A percentile compares a stretch with the other conserved stretches of the same genome.
phyloP scores from a whole-genome alignment of 208 protist genomes.

The Leishmania tropica region DNA sequence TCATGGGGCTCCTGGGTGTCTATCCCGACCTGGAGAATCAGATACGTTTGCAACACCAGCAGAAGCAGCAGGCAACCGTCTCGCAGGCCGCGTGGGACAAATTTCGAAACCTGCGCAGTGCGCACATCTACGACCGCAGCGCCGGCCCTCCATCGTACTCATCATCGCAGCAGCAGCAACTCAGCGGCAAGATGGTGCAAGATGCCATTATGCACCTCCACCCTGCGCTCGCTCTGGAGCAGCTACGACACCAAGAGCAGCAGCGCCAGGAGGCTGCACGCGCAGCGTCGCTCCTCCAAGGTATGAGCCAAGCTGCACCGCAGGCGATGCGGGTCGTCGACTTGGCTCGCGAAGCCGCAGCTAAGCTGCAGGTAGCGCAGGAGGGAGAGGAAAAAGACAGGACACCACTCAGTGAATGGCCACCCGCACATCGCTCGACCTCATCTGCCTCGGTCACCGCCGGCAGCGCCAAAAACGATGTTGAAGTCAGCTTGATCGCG shows the following conservation, averaged over 20 bases:
- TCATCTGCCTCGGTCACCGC: neutral
- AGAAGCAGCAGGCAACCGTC: neutral
- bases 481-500: constrained; percentile 8
- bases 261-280: neutral
- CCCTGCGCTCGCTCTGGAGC: constrained; percentile 39
- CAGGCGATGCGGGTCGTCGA: constrained; percentile 9
- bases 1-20: neutral
- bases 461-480: neutral
- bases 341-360: constrained; percentile 20
- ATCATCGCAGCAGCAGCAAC: neutral
- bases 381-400: neutral
- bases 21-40: neutral
- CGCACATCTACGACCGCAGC: neutral
- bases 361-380: constrained; percentile 1
- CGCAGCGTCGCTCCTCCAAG: neutral
- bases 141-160: neutral
- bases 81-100: constrained; percentile 29
- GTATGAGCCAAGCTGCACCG: neutral
- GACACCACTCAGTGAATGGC: neutral
- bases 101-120: neutral
- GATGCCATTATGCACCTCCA: constrained; percentile 10
- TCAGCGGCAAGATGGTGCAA: neutral
- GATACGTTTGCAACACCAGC: too few species aligned
- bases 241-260: constrained; percentile 23
- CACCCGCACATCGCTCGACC: neutral